Base-by-base conservation (phyloP, 2,329 filamentous ascomycete genomes). In the Orbilia quercus region DNA sequence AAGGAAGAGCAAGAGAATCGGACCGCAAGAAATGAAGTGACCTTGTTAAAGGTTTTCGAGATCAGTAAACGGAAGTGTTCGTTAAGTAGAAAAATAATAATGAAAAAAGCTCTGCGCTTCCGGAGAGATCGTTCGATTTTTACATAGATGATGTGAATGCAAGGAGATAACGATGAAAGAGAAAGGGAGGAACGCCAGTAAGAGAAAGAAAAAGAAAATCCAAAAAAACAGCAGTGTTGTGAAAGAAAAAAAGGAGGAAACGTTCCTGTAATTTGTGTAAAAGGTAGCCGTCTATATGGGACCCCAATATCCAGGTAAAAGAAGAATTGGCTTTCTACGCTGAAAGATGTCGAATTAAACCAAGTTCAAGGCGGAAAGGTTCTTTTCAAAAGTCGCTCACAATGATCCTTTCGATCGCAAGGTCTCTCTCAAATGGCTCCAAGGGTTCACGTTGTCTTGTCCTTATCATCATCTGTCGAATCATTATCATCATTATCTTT, bases 361-460 rank as follows among this genome's bases (percentile, higher is more conserved):
- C 67, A 65, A 54, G 44, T 40, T 65, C 59, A 72, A 59, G 42
- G 22, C 57, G 28, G 40, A 58, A 40, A 22, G 54, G 67, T 54
- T 59, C n/a, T n/a, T n/a, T n/a, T 31, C 23, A 47, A 67, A 53
- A 67, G 53, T 64, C 53, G 69, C 69, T 73, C 69, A 73, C 60
- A 66, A 66, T 57, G 64, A 45, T 50, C 64, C 55, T 20, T 73
- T 58, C 64, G 44, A 62, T 73, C 63, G 54, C 47, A 64, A 59
- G 42, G 55, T 36, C 40, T 73, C 25, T 73, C 69, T 54, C 50
- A 54, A 54, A 55, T 14, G 69, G 69, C 69, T 73, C 69, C 69
- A 73, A 73, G 69, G 69, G 69, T 73, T 73, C 69, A 73, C 44
- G 36, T 60, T 73, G 64, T 58, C 60, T 64, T 45, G 6, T 64